These are phyloP conservation scores for Tylopilus rubrobrunneus DNA, from an alignment of 768 basidiomycete species.

Conservation along the genomic window DNA sequence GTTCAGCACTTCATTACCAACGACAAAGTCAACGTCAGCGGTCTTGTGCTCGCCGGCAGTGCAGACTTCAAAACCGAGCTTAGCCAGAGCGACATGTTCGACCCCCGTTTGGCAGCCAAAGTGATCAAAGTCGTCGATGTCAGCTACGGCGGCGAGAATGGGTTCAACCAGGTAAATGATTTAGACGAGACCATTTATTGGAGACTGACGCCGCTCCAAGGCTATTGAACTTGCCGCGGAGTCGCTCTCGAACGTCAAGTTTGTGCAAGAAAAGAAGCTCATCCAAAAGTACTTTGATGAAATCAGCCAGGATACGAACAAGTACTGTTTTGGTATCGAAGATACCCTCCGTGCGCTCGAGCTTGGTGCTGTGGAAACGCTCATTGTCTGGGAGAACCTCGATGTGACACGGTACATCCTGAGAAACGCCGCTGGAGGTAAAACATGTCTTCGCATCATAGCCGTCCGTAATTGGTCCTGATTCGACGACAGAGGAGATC, in stretches of 20 bases:
- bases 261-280: constrained; percentile 97
- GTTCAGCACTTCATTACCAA: constrained; percentile 97
- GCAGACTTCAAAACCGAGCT: constrained; percentile 99
- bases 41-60: constrained; percentile 91
- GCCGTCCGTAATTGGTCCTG: neutral
- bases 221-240: constrained; percentile 97
- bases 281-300: constrained; percentile 99
- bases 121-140: constrained; percentile 98
- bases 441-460: constrained; percentile 13
- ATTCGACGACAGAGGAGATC: constrained; percentile 61
- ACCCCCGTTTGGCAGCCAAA: constrained; percentile 81
- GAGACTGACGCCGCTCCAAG: constrained; percentile 34
- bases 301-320: constrained; percentile 94
- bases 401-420: constrained; percentile 86
- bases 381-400: constrained; percentile 98
- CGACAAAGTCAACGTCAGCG: constrained; percentile 98
- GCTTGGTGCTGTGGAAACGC: constrained; percentile 92
- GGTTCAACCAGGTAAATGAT: constrained; percentile 88
- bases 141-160: constrained; percentile 97
- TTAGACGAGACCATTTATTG: neutral
- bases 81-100: constrained; percentile 95
- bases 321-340: constrained; percentile 96
- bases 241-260: constrained; percentile 96
- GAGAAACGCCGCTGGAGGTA: constrained; percentile 89
- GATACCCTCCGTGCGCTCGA: constrained; percentile 97